Evolutionary conservation across 2,329 filamentous ascomycete species (phyloP).

Genomic region (Pseudonectria buxi): DNA sequence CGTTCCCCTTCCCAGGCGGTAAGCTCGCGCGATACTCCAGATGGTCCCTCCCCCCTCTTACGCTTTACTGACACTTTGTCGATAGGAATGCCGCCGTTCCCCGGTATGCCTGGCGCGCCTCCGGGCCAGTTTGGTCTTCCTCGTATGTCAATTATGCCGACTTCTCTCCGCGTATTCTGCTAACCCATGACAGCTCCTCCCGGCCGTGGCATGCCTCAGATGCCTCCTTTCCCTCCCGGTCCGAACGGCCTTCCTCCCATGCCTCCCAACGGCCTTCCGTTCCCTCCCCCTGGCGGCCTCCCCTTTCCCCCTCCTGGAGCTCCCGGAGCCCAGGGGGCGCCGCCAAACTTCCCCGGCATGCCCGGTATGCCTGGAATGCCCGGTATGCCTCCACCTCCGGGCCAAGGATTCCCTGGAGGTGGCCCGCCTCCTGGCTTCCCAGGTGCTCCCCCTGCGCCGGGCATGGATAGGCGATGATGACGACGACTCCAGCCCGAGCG

Average conservation of each 20-base stretch:
- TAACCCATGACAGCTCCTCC: no score
- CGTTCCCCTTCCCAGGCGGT: constrained; percentile 58
- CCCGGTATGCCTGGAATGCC: constrained; percentile 21
- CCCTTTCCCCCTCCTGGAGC: constrained; percentile 21
- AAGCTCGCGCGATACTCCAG: no score
- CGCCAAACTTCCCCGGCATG: constrained; percentile 31
- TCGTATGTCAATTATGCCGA: no score
- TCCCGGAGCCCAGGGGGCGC: constrained; percentile 16
- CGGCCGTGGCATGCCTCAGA: constrained; percentile 5
- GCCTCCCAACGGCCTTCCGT: constrained; percentile 19
- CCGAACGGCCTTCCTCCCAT: constrained; percentile 11
- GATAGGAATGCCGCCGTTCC: constrained; percentile 51
- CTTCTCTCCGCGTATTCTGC: no score
- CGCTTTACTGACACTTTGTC: constrained; percentile 17
- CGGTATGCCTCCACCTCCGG: constrained; percentile 31
- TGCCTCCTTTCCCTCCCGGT: constrained; percentile 11
- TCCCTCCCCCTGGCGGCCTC: constrained; percentile 24
- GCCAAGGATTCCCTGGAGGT: constrained; percentile 35
- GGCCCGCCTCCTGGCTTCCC: constrained; percentile 28
- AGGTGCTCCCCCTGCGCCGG: constrained; percentile 29
- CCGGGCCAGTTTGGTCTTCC: constrained; percentile 9
- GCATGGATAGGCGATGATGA: constrained; percentile 33
- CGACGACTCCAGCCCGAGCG: constrained; percentile 1
- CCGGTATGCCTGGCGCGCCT: constrained; percentile 28
- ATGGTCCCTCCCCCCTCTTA: constrained; percentile 9